Percentiles rank a stretch among this genome's conserved stretches.
These are phyloP conservation scores for Dactylellina haptotyla DNA, from an alignment of 2,329 filamentous ascomycete genomes.

Conservation along the genomic window DNA sequence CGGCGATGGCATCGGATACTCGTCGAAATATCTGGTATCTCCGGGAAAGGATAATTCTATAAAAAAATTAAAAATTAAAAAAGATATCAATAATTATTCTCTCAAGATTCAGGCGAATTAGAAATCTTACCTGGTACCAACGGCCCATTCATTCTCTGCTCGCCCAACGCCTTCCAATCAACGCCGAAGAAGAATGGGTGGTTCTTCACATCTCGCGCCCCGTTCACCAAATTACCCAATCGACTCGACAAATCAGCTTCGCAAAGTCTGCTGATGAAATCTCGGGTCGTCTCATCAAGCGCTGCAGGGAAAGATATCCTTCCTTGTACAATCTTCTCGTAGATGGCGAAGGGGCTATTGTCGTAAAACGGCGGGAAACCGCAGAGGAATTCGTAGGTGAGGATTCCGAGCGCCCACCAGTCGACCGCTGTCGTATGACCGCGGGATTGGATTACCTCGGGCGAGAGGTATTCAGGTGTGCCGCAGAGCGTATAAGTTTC, in stretches of 20 bases:
- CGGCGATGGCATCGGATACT: constrained; percentile 72
- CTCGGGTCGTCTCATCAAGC: constrained; percentile 72
- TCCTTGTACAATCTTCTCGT: constrained; percentile 83
- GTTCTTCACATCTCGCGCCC: constrained; percentile 75
- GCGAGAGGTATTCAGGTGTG: constrained; percentile 84
- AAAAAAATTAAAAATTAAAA: constrained; percentile 63
- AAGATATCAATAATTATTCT: not conserved
- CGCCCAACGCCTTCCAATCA: constrained; percentile 77
- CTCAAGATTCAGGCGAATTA: constrained; percentile 11
- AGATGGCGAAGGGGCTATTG: constrained; percentile 85
- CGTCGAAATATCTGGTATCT: constrained; percentile 83
- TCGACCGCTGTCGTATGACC: constrained; percentile 80
- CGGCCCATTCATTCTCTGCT: constrained; percentile 65
- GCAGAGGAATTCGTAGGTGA: constrained; percentile 85
- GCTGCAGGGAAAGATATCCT: constrained; percentile 76
- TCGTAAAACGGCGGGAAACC: constrained; percentile 90
- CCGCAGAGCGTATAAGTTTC: constrained; percentile 87
- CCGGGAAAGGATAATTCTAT: constrained; percentile 76
- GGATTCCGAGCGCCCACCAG: constrained; percentile 86
- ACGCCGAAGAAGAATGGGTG: constrained; percentile 79
- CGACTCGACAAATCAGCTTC: constrained; percentile 81
- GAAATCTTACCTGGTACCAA: constrained; percentile 63
- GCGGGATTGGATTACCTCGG: constrained; percentile 85
- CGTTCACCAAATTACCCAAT: constrained; percentile 80
- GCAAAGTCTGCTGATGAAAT: constrained; percentile 80